Percentiles rank a stretch among this genome's conserved stretches.
Evolutionary conservation across 1,284 basidiomycete genomes (phyloP).

Genomic region (Takashimella koratensis): DNA sequence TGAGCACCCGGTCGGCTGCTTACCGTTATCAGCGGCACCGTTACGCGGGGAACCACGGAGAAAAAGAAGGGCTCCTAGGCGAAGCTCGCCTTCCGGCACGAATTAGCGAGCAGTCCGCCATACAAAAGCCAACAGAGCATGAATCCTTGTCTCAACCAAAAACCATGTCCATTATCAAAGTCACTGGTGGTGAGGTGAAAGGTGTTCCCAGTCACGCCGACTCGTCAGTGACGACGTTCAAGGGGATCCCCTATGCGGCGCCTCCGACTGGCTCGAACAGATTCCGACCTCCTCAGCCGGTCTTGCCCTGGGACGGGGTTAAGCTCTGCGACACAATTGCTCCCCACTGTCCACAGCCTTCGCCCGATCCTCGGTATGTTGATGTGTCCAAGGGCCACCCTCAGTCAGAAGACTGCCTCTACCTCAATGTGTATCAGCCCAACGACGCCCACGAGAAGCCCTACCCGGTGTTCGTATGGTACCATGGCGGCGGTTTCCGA

Average conservation of each 20-base stretch:
- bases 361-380: background rate
- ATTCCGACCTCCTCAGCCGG: conserved; percentile 36
- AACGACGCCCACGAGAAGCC: conserved; percentile 28
- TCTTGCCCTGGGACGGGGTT: background rate
- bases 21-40: no score
- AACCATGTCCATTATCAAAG: no score
- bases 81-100: no score
- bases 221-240: conserved; percentile 1
- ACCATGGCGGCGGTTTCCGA: conserved; percentile 26
- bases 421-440: conserved; percentile 19
- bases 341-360: background rate
- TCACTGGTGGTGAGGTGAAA: background rate
- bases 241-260: conserved; percentile 62
- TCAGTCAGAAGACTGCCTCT: conserved; percentile 20
- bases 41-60: no score
- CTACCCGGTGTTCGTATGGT: conserved; percentile 21
- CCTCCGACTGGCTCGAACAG: conserved; percentile 45
- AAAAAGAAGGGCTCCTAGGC: no score
- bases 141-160: no score
- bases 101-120: no score
- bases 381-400: conserved; percentile 37
- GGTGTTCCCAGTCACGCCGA: background rate
- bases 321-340: background rate
- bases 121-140: no score
- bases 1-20: no score